A percentile compares a stretch with the other conserved stretches of the same genome.
Conservation (phyloP, 805 yeast genomes). For the Kazachstania kunashirensis region DNA sequence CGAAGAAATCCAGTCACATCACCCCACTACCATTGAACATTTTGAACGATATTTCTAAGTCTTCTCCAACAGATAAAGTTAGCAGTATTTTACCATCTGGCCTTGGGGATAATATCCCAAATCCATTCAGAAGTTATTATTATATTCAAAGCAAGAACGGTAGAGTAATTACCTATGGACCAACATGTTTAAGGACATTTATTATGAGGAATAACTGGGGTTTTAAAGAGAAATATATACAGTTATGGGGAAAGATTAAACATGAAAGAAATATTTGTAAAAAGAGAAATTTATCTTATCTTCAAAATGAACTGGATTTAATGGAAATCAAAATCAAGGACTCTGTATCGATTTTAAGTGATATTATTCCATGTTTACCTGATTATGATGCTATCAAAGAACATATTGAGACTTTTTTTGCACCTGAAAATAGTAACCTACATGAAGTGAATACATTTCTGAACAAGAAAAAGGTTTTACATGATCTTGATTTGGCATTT, state of each 20-base stretch:
- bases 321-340: slow-evolving; percentile 4
- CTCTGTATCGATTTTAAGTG: not conserved
- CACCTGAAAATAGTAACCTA: slow-evolving; percentile 7
- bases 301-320: slow-evolving; percentile 13
- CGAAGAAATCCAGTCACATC: not conserved
- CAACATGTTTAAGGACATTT: slow-evolving; percentile 22
- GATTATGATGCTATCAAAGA: slow-evolving; percentile 11
- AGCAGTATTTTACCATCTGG: not conserved
- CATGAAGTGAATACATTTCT: slow-evolving; percentile 9
- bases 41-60: not conserved
- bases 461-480: slow-evolving; percentile 16
- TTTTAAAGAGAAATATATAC: slow-evolving; percentile 11
- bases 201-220: slow-evolving; percentile 12
- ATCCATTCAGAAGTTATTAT: slow-evolving; percentile 10
- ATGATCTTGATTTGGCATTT: slow-evolving; percentile 15
- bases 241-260: slow-evolving; percentile 21
- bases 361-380: slow-evolving; percentile 14
- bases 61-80: not conserved
- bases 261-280: slow-evolving; percentile 20
- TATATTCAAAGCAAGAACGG: slow-evolving; percentile 17
- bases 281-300: slow-evolving; percentile 5
- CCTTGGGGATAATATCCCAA: slow-evolving; percentile 1
- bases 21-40: not conserved
- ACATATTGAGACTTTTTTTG: slow-evolving; percentile 12
- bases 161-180: slow-evolving; percentile 22